Base-by-base conservation (phyloP, 495 filamentous ascomycete genomes). In the Cercophora scortea region DNA sequence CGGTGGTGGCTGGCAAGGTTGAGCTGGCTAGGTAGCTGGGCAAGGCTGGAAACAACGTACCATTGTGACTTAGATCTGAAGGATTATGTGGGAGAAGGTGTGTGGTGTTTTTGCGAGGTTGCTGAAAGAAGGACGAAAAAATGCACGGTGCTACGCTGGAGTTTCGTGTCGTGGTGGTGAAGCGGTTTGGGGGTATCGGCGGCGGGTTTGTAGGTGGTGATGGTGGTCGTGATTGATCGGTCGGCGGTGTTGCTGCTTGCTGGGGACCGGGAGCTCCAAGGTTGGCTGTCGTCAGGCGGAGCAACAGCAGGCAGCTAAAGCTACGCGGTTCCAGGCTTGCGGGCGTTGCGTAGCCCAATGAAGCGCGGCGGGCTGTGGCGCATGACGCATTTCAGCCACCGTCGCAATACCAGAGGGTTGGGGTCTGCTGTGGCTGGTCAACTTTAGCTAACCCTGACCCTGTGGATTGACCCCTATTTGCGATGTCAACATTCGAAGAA, bases 1-100 rank as follows among this genome's bases (percentile, higher is more conserved):
- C n/a, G n/a, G n/a, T 25, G 25, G 25, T 25, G 25, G 25, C 25
- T 25, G 25, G 25, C 25, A 25, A 25, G 25, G 25, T 25, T 25
- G 25, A 25, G 25, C 25, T 25, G 5, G 25, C 25, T 25, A 25
- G 25, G 25, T 25, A 25, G 25, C 25, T 25, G 25, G 25, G 25
- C 25, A 25, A 25, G 25, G 25, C 25, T 25, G 25, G 2, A 7
- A n/a, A 3, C 38, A 47, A 43, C 49, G 43, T 57, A 60, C 58
- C 58, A 60, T 60, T 57, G 54, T 54, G 54, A 32, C 35, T 48
- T 47, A 36, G 39, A 32, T 45, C n/a, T 43, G 38, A 42, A 52
- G 32, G 52, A 42, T 7, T 34, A 34, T 43, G 17, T 41, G 16
- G 41, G 6, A 25, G 7, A 17, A 49, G 2, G 47, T 13, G 38